Percentiles rank a stretch among this genome's conserved stretches.
Evolutionary conservation across 495 filamentous ascomycete genomes (phyloP).

Genomic region (Penicillium manginii): DNA sequence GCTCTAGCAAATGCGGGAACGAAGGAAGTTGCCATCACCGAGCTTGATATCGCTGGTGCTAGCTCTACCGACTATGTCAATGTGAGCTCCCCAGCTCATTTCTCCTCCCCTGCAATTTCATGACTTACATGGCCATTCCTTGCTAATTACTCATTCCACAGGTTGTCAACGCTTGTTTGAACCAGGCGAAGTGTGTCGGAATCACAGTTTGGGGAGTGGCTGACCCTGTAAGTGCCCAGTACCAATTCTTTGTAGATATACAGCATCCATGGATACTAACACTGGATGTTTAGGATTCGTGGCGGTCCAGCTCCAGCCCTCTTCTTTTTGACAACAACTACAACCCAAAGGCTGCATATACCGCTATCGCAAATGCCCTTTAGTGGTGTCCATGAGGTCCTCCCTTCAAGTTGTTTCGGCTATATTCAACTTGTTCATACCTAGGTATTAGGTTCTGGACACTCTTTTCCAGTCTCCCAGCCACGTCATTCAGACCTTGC

Average conservation of each 20-base stretch:
- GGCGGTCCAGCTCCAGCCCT: conserved; percentile 62
- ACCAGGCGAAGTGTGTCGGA: conserved; percentile 67
- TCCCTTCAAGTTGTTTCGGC: too few species aligned
- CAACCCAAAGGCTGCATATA: conserved; percentile 67
- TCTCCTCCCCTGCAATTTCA: background rate
- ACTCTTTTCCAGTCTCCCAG: too few species aligned
- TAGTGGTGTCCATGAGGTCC: conserved; percentile 2
- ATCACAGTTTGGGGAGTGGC: conserved; percentile 79
- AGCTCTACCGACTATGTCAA: conserved; percentile 62
- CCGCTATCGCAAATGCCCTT: conserved; percentile 52
- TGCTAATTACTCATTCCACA: conserved; percentile 15
- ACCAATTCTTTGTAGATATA: background rate
- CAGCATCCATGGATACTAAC: conserved; percentile 1
- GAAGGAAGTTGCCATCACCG: conserved; percentile 63
- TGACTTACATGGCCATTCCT: background rate
- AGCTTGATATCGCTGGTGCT: conserved; percentile 67
- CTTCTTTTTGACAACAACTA: conserved; percentile 68
- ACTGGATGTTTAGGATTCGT: conserved; percentile 51
- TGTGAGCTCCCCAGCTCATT: conserved; percentile 19
- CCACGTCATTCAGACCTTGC: too few species aligned
- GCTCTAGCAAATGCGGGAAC: conserved; percentile 57
- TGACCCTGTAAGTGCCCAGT: conserved; percentile 53
- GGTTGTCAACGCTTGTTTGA: conserved; percentile 66
- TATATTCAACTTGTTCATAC: too few species aligned
- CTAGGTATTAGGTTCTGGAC: too few species aligned